Evolutionary conservation across 495 filamentous ascomycete species (phyloP).

Genomic region (Neohortaea acidophila): DNA sequence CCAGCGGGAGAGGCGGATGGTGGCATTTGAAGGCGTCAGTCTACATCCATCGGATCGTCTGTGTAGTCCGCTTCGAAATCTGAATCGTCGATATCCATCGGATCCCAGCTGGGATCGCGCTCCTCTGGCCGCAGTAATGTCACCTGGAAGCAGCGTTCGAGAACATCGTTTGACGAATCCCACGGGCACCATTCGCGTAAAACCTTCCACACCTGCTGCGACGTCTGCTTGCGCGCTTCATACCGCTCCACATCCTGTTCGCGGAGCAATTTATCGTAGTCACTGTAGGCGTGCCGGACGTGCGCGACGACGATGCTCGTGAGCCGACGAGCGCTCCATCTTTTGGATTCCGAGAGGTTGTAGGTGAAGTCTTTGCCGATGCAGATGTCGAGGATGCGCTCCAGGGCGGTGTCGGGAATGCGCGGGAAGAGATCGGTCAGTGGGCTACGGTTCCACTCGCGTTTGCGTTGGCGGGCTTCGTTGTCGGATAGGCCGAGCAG

Average conservation of each 20-base stretch:
- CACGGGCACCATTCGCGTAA: conserved; percentile 19
- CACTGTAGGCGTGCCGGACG: conserved; percentile 68
- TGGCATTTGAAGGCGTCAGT: too few relatives aligned
- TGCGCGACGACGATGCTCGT: conserved; percentile 42
- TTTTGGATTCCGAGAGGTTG: conserved; percentile 13
- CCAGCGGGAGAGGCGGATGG: background rate
- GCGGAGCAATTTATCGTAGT: conserved; percentile 65
- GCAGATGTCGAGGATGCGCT: conserved; percentile 13
- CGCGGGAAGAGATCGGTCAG: conserved; percentile 16
- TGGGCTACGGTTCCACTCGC: conserved; percentile 17
- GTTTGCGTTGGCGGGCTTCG: background rate
- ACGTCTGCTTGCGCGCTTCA: conserved; percentile 40
- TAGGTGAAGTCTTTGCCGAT: conserved; percentile 15
- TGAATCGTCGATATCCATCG: conserved; percentile 15
- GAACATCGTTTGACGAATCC: conserved; percentile 14
- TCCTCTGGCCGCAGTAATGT: conserved; percentile 16
- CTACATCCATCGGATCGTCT: conserved; percentile 17
- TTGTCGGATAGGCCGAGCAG: background rate
- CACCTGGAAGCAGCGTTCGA: conserved; percentile 12
- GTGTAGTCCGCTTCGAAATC: conserved; percentile 3
- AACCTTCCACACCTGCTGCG: conserved; percentile 13
- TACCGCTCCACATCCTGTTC: conserved; percentile 37
- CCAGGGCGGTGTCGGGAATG: conserved; percentile 12
- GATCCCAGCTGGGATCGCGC: conserved; percentile 16
- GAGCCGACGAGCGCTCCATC: conserved; percentile 10